A percentile compares a stretch with the other conserved stretches of the same genome.
Conservation (phyloP, 2,329 filamentous ascomycete genomes). For the Chaetomiaceae sp. region DNA sequence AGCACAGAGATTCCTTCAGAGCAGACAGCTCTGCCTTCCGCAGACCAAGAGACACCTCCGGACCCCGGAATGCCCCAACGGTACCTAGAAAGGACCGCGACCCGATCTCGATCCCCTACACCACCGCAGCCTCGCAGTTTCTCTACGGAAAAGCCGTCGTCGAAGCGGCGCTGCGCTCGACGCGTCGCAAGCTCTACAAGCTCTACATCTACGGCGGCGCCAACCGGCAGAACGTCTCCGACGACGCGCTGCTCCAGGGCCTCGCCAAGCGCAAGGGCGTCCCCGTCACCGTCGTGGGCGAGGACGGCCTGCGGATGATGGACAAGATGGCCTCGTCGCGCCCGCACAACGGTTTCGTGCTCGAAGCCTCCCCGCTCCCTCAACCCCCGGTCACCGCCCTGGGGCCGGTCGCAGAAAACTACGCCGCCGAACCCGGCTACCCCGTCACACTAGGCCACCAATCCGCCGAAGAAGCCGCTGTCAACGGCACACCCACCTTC, state of each 20-base stretch:
- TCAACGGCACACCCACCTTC: slow-evolving; percentile 65
- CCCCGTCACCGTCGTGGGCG: slow-evolving; percentile 50
- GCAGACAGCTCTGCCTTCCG: neutral
- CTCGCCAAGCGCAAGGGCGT: slow-evolving; percentile 47
- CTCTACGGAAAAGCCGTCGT: slow-evolving; percentile 81
- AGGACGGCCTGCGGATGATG: slow-evolving; percentile 60
- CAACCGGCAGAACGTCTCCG: slow-evolving; percentile 42
- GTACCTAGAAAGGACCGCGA: slow-evolving; percentile 3
- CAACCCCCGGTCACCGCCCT: slow-evolving; percentile 60
- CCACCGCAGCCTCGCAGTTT: slow-evolving; percentile 84
- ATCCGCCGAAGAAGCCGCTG: slow-evolving; percentile 61
- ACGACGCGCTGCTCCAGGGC: slow-evolving; percentile 33
- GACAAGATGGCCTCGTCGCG: slow-evolving; percentile 77
- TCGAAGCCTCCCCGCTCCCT: slow-evolving; percentile 81
- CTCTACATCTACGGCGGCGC: slow-evolving; percentile 68
- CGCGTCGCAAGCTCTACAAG: slow-evolving; percentile 69
- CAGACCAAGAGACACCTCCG: too few relatives aligned
- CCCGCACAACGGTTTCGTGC: slow-evolving; percentile 82
- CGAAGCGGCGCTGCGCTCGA: slow-evolving; percentile 63
- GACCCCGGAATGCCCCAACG: neutral
- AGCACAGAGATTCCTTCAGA: neutral
- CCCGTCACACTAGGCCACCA: slow-evolving; percentile 58
- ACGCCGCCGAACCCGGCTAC: slow-evolving; percentile 45
- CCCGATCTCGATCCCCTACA: slow-evolving; percentile 44
- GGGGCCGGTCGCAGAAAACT: slow-evolving; percentile 40